Evolutionary conservation across 352 stramenopile species (phyloP).

Genomic region (Plasmopara viticola): DNA sequence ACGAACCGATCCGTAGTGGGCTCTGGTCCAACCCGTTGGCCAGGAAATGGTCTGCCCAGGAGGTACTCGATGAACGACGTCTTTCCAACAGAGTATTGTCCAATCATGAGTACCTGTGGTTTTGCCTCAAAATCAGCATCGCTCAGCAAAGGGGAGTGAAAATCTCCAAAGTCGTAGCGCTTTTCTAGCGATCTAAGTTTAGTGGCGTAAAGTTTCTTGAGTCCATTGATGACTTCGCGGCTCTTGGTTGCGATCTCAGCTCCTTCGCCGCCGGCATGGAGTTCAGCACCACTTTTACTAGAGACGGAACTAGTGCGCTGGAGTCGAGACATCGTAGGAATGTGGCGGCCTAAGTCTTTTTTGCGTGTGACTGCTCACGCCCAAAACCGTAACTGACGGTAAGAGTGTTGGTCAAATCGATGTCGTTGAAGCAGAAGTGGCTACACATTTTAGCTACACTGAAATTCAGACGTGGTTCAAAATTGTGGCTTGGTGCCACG

Average conservation of each 20-base stretch:
- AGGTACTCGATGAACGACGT: slow-evolving; percentile 97
- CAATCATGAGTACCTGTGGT: slow-evolving; percentile 96
- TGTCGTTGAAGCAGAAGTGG: background rate
- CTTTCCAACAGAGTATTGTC: slow-evolving; percentile 98
- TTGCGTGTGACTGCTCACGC: slow-evolving; percentile 5
- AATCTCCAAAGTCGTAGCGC: slow-evolving; percentile 90
- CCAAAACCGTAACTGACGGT: background rate
- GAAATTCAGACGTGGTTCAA: too few relatives aligned
- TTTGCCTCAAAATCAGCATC: slow-evolving; percentile 97
- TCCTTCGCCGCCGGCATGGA: slow-evolving; percentile 39
- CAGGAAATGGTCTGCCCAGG: slow-evolving; percentile 94
- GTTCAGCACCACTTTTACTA: slow-evolving; percentile 27
- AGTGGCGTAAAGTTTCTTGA: slow-evolving; percentile 72
- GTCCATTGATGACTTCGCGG: slow-evolving; percentile 62
- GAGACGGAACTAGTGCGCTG: slow-evolving; percentile 15
- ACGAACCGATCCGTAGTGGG: slow-evolving; percentile 98
- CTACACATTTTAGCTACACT: slow-evolving; percentile 1
- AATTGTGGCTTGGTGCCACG: background rate
- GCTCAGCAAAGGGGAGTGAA: slow-evolving; percentile 89
- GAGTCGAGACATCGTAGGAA: slow-evolving; percentile 17
- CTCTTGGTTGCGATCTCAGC: slow-evolving; percentile 61
- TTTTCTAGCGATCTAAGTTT: slow-evolving; percentile 86
- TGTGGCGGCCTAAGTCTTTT: slow-evolving; percentile 12
- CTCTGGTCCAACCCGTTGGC: slow-evolving; percentile 95
- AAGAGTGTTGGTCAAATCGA: slow-evolving; percentile 12